phyloP scores from a whole-genome alignment of 140 eudicot genomes.

The Stevia rebaudiana region DNA sequence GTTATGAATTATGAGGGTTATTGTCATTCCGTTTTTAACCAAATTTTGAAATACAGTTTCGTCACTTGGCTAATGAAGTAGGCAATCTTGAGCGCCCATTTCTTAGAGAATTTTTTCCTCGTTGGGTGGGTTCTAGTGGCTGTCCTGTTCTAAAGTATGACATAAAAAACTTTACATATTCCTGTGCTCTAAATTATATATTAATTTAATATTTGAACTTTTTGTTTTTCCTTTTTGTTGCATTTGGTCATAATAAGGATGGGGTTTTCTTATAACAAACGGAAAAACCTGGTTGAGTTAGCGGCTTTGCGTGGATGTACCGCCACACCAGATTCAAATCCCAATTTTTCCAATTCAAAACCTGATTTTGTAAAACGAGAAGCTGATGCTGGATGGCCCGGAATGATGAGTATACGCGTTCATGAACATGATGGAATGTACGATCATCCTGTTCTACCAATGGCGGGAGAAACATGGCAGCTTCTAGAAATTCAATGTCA shows the following conservation, averaged over 20 bases:
- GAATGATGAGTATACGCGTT: constrained; percentile 96
- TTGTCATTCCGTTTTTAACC: background rate
- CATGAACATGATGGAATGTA: constrained; percentile 99
- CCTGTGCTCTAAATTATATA: background rate
- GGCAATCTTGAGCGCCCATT: constrained; percentile 99
- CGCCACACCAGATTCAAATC: constrained; percentile 47
- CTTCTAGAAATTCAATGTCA: constrained; percentile 92
- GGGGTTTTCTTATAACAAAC: constrained; percentile 91
- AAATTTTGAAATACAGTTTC: constrained; percentile 54
- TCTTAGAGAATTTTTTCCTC: constrained; percentile 90
- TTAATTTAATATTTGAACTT: constrained; percentile 21
- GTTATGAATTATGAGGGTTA: constrained; percentile 2
- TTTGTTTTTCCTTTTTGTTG: constrained; percentile 3
- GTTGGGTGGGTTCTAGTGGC: constrained; percentile 94
- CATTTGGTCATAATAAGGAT: constrained; percentile 44
- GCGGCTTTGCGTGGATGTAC: constrained; percentile 90
- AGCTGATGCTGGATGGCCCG: constrained; percentile 89
- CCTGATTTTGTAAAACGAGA: constrained; percentile 66
- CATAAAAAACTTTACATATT: constrained; percentile 9
- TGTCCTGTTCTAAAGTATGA: constrained; percentile 88
- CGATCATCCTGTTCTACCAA: constrained; percentile 94
- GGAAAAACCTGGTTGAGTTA: constrained; percentile 80
- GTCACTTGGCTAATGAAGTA: constrained; percentile 87
- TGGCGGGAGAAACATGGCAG: constrained; percentile 98
- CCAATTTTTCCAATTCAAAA: constrained; percentile 33